phyloP scores from a whole-genome alignment of 2,329 filamentous ascomycete species.

The Penicillium polonicum region DNA sequence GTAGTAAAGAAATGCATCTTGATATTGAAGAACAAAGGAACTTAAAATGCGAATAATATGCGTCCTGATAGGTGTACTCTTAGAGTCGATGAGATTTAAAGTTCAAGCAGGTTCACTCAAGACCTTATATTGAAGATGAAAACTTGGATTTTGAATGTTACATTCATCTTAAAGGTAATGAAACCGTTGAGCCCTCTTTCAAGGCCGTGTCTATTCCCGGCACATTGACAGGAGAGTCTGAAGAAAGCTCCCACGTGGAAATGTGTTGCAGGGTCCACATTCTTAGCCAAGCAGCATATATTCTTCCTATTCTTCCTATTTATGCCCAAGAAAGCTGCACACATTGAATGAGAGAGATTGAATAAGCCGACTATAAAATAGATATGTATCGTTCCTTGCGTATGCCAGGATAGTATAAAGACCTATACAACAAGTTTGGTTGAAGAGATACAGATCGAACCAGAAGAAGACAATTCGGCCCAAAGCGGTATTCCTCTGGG shows the following conservation, averaged over 20 bases:
- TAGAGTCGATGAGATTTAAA: not conserved
- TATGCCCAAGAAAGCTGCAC: not conserved
- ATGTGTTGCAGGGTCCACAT: not conserved
- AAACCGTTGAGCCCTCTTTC: conserved; percentile 5
- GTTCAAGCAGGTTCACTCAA: not conserved
- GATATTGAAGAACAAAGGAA: not conserved
- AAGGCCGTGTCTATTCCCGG: conserved; percentile 12
- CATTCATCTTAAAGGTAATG: conserved; percentile 12
- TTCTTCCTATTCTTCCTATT: not conserved
- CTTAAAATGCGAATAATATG: not conserved
- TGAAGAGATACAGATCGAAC: not conserved
- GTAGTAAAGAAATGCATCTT: conserved; percentile 6
- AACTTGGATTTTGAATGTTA: conserved; percentile 8
- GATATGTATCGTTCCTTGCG: not conserved
- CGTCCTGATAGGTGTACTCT: too few relatives aligned
- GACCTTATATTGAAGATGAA: not conserved
- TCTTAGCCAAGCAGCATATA: not conserved
- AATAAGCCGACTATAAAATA: not conserved
- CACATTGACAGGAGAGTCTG: not conserved
- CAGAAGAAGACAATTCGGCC: not conserved
- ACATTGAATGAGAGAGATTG: not conserved
- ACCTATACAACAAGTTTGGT: not conserved
- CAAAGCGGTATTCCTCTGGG: not conserved
- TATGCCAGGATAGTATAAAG: not conserved
- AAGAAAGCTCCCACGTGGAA: conserved; percentile 4